phyloP scores from a whole-genome alignment of 169 alveolate species.

The Cryptosporidium meleagridis region DNA sequence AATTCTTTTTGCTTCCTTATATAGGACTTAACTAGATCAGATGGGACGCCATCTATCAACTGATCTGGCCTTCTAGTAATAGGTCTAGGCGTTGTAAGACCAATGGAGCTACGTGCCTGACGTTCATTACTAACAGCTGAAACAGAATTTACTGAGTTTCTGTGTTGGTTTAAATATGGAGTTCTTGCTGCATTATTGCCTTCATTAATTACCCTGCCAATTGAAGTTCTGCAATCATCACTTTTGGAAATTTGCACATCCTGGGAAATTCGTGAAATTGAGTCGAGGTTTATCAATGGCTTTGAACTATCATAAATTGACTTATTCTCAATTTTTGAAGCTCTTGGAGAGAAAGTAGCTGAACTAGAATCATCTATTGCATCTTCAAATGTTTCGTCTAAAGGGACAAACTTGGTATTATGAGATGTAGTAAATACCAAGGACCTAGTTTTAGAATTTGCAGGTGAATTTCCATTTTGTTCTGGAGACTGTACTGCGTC shows the following conservation, averaged over 20 bases:
- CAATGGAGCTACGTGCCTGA: slow-evolving; percentile 40
- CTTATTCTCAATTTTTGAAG: slow-evolving; percentile 6
- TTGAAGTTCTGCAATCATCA: slow-evolving; percentile 30
- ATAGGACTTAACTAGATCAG: slow-evolving; percentile 3
- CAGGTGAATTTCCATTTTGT: slow-evolving; percentile 13
- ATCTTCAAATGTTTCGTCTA: slow-evolving; percentile 66
- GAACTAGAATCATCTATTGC: slow-evolving; percentile 70
- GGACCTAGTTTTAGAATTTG: slow-evolving; percentile 16
- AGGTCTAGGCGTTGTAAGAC: slow-evolving; percentile 72
- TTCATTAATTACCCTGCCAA: slow-evolving; percentile 31
- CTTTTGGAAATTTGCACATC: slow-evolving; percentile 51
- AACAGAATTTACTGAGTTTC: slow-evolving; percentile 22
- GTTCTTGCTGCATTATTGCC: slow-evolving; percentile 22
- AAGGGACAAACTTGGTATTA: slow-evolving; percentile 16
- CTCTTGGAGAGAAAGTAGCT: slow-evolving; percentile 33
- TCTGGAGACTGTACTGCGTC: slow-evolving; percentile 72
- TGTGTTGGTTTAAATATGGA: slow-evolving; percentile 41
- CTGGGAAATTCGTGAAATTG: slow-evolving; percentile 58
- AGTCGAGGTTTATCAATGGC: slow-evolving; percentile 34
- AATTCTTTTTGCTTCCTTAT: slow-evolving; percentile 11
- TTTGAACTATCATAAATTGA: background rate
- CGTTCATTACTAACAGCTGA: slow-evolving; percentile 24
- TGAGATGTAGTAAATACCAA: slow-evolving; percentile 58
- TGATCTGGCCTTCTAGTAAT: slow-evolving; percentile 26
- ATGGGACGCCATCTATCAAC: background rate